Conservation (phyloP, 257 asterid species). For the Phtheirospermum japonicum region DNA sequence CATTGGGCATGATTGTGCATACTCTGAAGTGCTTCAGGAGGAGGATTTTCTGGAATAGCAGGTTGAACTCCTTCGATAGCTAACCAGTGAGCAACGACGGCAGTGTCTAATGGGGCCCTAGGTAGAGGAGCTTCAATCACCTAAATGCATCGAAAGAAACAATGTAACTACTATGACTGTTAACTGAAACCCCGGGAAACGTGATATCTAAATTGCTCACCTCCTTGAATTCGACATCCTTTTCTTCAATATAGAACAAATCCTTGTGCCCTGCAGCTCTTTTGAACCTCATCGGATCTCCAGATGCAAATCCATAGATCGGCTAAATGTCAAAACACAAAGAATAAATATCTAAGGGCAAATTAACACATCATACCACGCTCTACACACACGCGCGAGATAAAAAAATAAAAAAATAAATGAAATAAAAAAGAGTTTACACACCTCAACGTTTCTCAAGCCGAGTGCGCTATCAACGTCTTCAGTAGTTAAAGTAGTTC, state of each 20-base stretch:
- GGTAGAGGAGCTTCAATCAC: conserved; percentile 97
- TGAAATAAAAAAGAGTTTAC: not conserved
- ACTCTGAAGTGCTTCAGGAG: conserved; percentile 75
- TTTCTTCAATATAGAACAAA: conserved; percentile 82
- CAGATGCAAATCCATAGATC: conserved; percentile 87
- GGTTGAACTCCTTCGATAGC: conserved; percentile 98
- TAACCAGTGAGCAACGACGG: conserved; percentile 85
- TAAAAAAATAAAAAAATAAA: too few relatives aligned
- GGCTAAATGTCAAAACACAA: conserved; percentile 48
- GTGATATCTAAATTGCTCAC: conserved; percentile 37
- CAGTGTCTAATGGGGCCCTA: conserved; percentile 82
- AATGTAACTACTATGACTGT: conserved; percentile 12
- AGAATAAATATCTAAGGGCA: not conserved
- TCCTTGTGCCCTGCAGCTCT: conserved; percentile 94
- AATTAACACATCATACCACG: not conserved
- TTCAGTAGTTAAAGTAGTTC: conserved; percentile 80
- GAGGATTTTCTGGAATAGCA: conserved; percentile 94
- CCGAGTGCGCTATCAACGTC: conserved; percentile 96
- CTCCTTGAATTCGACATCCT: conserved; percentile 92
- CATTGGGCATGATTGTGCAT: conserved; percentile 19
- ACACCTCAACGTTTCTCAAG: conserved; percentile 89
- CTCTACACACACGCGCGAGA: not conserved
- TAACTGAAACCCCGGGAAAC: conserved; percentile 4
- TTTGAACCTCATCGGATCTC: conserved; percentile 80
- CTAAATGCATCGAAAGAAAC: conserved; percentile 37